Conservation (phyloP, 805 yeast species). For the Barnettozyma populi region DNA sequence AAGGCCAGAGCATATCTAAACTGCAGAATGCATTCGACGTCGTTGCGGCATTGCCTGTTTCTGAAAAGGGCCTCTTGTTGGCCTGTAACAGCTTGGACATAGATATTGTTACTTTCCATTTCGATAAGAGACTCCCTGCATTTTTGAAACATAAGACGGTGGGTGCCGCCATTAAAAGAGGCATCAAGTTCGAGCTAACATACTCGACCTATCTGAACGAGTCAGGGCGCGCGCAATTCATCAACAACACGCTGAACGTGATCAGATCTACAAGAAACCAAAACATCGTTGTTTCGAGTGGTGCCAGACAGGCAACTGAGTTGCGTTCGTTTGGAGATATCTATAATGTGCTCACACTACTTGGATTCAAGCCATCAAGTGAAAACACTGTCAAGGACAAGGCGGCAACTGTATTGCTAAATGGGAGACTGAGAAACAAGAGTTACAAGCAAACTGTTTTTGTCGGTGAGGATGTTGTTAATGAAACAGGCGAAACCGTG, state of each 20-base stretch:
- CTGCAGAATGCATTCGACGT: slow-evolving; percentile 58
- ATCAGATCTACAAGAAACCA: slow-evolving; percentile 76
- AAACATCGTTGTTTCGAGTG: slow-evolving; percentile 77
- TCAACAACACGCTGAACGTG: slow-evolving; percentile 67
- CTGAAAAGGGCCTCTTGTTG: slow-evolving; percentile 72
- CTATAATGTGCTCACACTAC: slow-evolving; percentile 52
- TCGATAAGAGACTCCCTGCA: slow-evolving; percentile 60
- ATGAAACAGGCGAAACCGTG: slow-evolving; percentile 17
- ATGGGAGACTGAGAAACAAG: slow-evolving; percentile 66
- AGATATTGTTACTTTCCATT: slow-evolving; percentile 73
- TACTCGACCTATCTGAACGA: slow-evolving; percentile 52
- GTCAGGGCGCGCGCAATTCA: slow-evolving; percentile 50
- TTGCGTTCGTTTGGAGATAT: slow-evolving; percentile 68
- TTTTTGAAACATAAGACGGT: slow-evolving; percentile 79
- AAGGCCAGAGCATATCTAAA: slow-evolving; percentile 51
- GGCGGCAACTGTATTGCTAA: slow-evolving; percentile 61
- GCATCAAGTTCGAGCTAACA: slow-evolving; percentile 74
- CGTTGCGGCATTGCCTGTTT: slow-evolving; percentile 72
- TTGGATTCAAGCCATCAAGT: slow-evolving; percentile 61
- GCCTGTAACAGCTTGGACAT: slow-evolving; percentile 74
- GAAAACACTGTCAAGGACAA: slow-evolving; percentile 50
- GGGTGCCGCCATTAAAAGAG: slow-evolving; percentile 78
- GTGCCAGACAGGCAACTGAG: slow-evolving; percentile 52
- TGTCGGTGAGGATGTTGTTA: slow-evolving; percentile 42
- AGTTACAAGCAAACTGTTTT: slow-evolving; percentile 74